Base-by-base conservation (phyloP, 2,329 filamentous ascomycete species). In the Rhynchosporium agropyri region DNA sequence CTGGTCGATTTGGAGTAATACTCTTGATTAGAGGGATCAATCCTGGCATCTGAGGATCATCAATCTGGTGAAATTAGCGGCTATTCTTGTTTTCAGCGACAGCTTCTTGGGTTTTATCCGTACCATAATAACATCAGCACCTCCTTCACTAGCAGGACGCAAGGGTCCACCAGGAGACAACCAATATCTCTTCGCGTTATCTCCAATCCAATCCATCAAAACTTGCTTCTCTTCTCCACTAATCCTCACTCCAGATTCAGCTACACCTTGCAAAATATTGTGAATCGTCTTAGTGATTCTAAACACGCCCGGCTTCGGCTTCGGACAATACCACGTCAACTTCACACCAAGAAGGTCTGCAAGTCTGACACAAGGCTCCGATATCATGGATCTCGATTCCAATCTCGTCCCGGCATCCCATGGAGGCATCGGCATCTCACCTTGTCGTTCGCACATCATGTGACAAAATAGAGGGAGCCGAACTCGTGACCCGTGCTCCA, bases 201-300 rank as follows among this genome's bases (percentile, higher is more conserved):
- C 84, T 12, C 80, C 77, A 62, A 90, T 88, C 91, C 91, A 95
- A 53, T 86, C 83, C 9, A 82, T 83, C 58, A 94, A 84, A n/a
- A 79, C 76, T 0, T 78, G 74, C 70, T 87, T 86, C 62, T 90
- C 84, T 2, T 89, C 83, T 0, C 79, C 69, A 0, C 81, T 84
- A 38, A 94, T 80, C n/a, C 85, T 82, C 68, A 90, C 83, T 2
- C 84, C 82, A 0, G 85, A 83, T 31, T 82, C 79, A 46, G 86
- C 86, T 48, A 93, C 90, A 8, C 90, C 91, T 77, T 95, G 91
- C 2, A 95, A 84, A 67, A 94, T 93, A 76, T 95, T 95, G 83
- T 95, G 91, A 69, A 92, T 89, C 68, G 89, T 92, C 78, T 95
- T 95, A 68, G 91, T 95, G 75, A 91, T 89, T 57, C 90, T 83